Conservation (phyloP, 768 basidiomycete genomes). For the Candolleomyces eurysporus region DNA sequence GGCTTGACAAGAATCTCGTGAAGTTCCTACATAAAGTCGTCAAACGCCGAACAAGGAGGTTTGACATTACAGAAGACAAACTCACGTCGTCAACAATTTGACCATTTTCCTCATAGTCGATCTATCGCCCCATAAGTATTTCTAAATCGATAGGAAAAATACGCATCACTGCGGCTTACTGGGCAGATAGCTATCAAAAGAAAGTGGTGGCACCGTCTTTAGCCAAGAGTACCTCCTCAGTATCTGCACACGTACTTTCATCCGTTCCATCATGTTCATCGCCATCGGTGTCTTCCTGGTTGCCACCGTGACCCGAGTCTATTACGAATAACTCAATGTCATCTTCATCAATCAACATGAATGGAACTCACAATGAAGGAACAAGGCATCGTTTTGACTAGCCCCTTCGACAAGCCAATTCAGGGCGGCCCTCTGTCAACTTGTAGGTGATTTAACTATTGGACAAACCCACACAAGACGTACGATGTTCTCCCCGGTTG, state of each 20-base stretch:
- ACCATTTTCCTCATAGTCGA: conserved; percentile 55
- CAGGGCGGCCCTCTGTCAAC: conserved; percentile 67
- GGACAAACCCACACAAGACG: conserved; percentile 17
- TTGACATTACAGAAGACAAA: conserved; percentile 11
- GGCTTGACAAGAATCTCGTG: conserved; percentile 77
- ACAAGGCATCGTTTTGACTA: conserved; percentile 77
- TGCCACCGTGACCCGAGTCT: conserved; percentile 95
- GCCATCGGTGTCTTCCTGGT: conserved; percentile 76
- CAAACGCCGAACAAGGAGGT: neutral
- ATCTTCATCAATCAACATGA: neutral
- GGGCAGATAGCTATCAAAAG: conserved; percentile 75
- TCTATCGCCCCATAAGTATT: conserved; percentile 20
- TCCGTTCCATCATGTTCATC: conserved; percentile 85
- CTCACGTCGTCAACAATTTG: conserved; percentile 89
- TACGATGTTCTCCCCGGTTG: conserved; percentile 82
- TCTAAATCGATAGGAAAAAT: neutral
- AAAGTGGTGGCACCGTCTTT: neutral
- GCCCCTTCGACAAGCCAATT: conserved; percentile 88
- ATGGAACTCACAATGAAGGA: conserved; percentile 74
- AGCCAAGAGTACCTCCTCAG: neutral
- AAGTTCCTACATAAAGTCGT: conserved; percentile 47
- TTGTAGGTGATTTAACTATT: neutral
- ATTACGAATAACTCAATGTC: neutral
- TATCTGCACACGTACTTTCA: conserved; percentile 48
- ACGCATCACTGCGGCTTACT: conserved; percentile 44